Base-by-base conservation (phyloP, 345 rosid genomes). In the Aquilaria yunnanensis region DNA sequence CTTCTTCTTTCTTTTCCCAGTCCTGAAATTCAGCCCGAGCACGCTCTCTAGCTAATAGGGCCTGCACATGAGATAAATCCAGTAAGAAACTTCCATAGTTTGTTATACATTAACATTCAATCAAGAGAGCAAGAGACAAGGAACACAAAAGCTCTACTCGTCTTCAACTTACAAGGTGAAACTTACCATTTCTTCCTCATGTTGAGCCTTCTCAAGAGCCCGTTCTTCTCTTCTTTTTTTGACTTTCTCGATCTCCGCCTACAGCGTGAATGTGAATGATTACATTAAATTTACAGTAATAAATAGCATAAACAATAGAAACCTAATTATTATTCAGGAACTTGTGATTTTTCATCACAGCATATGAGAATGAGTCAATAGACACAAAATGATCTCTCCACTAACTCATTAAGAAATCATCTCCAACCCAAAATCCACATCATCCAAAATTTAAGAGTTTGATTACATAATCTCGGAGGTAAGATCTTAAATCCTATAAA, bases 1-100 rank as follows among this genome's bases (percentile, higher is more conserved):
- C 96, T 68, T 90, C 96, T 68, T 94, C 99, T 69, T 90, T 94
- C 79, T 86, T 94, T 84, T 94, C 99, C 97, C 95, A 94, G 58
- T 94, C 99, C 57, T 90, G 96, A 73, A 82, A 86, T 74, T 94
- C 99, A 68, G 97, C 99, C 65, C 95, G 80, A 60, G 99, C 95
- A 69, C 96, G 96, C 61, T 94, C 99, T 74, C 99, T 88, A 30
- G 97, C 96, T 73, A 94, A 75, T 66, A 90, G 12, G 23, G 95
- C 96, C 97, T 93, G 78, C 57, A 78, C 56, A 65, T 43, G 45
- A 67, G 32, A 59, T 6, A 59, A 14, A 47, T 11, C 32, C 31
- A 67, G 13, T 12, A 54, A 50, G 5, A 2, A 5, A 37, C 43
- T 0, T 37, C 43, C 8, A 3, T 37, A 37, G 43, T 37, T 9